A percentile compares a stretch with the other conserved stretches of the same genome.
Evolutionary conservation across 1,284 basidiomycete species (phyloP).

Genomic region (Termitomyces sp.): DNA sequence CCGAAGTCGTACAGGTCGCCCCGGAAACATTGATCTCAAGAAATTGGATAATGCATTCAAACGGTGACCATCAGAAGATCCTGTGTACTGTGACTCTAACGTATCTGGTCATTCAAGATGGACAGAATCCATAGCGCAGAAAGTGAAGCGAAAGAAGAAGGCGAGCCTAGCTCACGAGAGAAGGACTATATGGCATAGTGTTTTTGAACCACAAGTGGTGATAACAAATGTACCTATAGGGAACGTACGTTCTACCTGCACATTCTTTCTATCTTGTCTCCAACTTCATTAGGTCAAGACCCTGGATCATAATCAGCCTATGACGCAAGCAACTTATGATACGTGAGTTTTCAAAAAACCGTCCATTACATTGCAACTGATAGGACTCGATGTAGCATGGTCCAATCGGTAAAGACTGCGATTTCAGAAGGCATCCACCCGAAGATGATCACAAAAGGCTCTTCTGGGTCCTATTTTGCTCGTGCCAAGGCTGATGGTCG

Average conservation of each 20-base stretch:
- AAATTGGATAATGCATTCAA: conserved; percentile 81
- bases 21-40: conserved; percentile 67
- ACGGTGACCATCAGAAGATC: conserved; percentile 36
- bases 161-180: conserved; percentile 49
- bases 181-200: conserved; percentile 73
- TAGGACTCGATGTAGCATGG: conserved; percentile 39
- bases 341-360: conserved; percentile 38
- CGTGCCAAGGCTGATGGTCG: conserved; percentile 66
- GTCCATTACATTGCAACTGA: not conserved
- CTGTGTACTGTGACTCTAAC: not conserved
- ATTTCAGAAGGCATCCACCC: conserved; percentile 78
- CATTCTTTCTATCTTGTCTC: conserved; percentile 1
- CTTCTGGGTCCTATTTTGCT: conserved; percentile 84
- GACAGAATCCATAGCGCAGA: conserved; percentile 82
- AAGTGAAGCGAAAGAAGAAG: conserved; percentile 77
- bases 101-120: conserved; percentile 41
- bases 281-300: conserved; percentile 53
- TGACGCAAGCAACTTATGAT: conserved; percentile 68
- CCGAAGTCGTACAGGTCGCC: conserved; percentile 42
- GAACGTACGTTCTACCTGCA: conserved; percentile 31
- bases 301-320: conserved; percentile 69
- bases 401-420: conserved; percentile 61
- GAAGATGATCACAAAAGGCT: conserved; percentile 84
- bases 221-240: conserved; percentile 25
- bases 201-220: conserved; percentile 61